Percentiles rank a stretch among this genome's conserved stretches.
Evolutionary conservation across 2,329 filamentous ascomycete species (phyloP).

Genomic region (Fusarium cicatricum): DNA sequence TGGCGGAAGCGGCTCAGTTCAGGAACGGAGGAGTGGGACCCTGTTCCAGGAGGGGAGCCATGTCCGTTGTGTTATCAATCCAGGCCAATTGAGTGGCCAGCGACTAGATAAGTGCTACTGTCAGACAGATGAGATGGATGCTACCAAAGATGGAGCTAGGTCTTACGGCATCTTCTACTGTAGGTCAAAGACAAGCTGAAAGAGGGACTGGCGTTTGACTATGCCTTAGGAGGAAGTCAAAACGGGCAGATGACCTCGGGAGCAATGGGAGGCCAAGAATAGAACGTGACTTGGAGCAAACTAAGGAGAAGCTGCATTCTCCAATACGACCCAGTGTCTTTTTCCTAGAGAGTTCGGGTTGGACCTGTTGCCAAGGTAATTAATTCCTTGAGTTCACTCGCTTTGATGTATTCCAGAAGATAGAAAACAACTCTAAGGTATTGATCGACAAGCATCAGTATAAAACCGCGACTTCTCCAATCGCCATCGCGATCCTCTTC

Average conservation of each 20-base stretch:
- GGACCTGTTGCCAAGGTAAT: too few relatives aligned
- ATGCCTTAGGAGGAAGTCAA: slow-evolving; percentile 21
- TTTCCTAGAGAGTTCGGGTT: not conserved
- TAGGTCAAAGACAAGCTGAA: not conserved
- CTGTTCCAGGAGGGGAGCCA: too few relatives aligned
- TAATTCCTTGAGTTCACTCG: too few relatives aligned
- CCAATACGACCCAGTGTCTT: not conserved
- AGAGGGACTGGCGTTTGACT: slow-evolving; percentile 17
- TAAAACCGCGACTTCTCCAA: slow-evolving; percentile 1
- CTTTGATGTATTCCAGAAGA: too few relatives aligned
- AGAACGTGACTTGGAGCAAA: slow-evolving; percentile 9
- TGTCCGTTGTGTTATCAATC: too few relatives aligned
- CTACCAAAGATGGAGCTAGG: not conserved
- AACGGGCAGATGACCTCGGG: slow-evolving; percentile 33
- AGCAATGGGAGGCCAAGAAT: not conserved
- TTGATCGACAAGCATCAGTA: too few relatives aligned
- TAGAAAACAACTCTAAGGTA: too few relatives aligned
- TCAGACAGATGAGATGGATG: not conserved
- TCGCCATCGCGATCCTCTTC: not conserved
- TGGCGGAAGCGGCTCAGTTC: not conserved
- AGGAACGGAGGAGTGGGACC: not conserved
- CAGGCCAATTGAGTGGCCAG: too few relatives aligned
- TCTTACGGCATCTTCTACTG: slow-evolving; percentile 4
- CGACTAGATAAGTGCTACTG: not conserved
- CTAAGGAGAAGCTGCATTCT: slow-evolving; percentile 4